phyloP scores from a whole-genome alignment of 805 yeast species.

The Yamadazyma paraphyllophila region DNA sequence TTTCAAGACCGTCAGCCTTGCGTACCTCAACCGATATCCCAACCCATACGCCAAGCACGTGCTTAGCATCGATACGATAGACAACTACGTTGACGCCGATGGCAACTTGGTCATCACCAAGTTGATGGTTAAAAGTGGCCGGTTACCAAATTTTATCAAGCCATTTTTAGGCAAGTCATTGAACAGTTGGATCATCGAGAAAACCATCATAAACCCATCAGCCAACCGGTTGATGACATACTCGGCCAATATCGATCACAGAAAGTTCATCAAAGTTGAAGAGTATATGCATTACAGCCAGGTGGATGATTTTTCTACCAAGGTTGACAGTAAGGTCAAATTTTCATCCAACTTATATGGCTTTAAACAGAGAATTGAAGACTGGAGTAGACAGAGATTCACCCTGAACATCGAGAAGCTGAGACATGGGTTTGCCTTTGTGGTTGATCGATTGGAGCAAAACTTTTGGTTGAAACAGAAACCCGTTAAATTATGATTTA shows the following conservation, averaged over 20 bases:
- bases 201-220: slow-evolving; percentile 66
- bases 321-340: slow-evolving; percentile 58
- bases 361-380: slow-evolving; percentile 71
- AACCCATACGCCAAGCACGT: slow-evolving; percentile 88
- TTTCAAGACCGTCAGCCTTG: slow-evolving; percentile 71
- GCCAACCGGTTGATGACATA: slow-evolving; percentile 58
- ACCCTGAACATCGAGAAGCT: slow-evolving; percentile 64
- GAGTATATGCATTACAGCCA: slow-evolving; percentile 62
- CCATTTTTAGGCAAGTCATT: slow-evolving; percentile 71
- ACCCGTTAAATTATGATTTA: not conserved
- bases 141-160: slow-evolving; percentile 74
- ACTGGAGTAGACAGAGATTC: slow-evolving; percentile 74
- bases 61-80: slow-evolving; percentile 74
- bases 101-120: slow-evolving; percentile 73
- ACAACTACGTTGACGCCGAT: slow-evolving; percentile 51
- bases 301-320: slow-evolving; percentile 34
- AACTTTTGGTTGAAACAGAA: not conserved
- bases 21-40: slow-evolving; percentile 61
- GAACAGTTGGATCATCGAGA: slow-evolving; percentile 80
- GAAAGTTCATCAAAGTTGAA: slow-evolving; percentile 71
- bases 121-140: slow-evolving; percentile 73
- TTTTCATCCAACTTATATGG: slow-evolving; percentile 70
- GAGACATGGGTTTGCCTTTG: slow-evolving; percentile 71
- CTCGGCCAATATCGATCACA: slow-evolving; percentile 82
- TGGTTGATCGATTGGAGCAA: slow-evolving; percentile 56